Evolutionary conservation across 2,329 filamentous ascomycete genomes (phyloP), one percentile per base, ranked within the genome.

Genomic region (Exophiala viscosa): DNA sequence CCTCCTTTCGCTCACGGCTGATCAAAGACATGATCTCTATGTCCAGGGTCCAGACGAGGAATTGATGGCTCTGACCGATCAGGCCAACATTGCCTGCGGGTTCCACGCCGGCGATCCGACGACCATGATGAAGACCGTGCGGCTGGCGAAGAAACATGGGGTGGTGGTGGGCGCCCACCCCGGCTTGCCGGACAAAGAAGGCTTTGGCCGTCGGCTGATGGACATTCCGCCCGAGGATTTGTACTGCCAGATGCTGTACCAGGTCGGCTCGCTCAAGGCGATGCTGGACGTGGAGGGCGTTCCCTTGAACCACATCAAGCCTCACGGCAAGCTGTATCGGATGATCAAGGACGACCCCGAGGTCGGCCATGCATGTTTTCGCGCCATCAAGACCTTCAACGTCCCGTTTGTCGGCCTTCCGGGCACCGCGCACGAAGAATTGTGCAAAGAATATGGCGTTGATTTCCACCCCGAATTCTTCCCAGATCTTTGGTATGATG

Each of bases 151-250:
- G 65, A 63, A 72, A 28, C 75, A 83, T 66, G 72, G 72, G 50
- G 75, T 85, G 50, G 72, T 70, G 40, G 68, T 80, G 3, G 83
- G 83, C 5, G 83, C 83, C 0, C 83, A 86, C 59, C 83, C 83
- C 0, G 81, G 82, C 2, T 70, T 85, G 0, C 81, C 79, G 11
- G 83, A 86, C 63, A 72, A 84, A n/a, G 76, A 83, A 66, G 83
- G 83, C 6, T 86, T 86, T 59, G 83, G 83, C 2, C 72, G 83
- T 1, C 74, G 83, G 17, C 76, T 80, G 54, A 84, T 86, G 66
- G 77, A 79, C 35, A 71, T 85, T 58, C 69, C 72, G 1, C 72
- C 77, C 1, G 77, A 78, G n/a, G 80, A 84, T 58, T 70, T 80
- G 52, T 78, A 77, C 1, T 78, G 79, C 5, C 75, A 78, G 55